Evolutionary conservation across 1,139 yeast species (phyloP).

Genomic region (Geotrichum fermentans): DNA sequence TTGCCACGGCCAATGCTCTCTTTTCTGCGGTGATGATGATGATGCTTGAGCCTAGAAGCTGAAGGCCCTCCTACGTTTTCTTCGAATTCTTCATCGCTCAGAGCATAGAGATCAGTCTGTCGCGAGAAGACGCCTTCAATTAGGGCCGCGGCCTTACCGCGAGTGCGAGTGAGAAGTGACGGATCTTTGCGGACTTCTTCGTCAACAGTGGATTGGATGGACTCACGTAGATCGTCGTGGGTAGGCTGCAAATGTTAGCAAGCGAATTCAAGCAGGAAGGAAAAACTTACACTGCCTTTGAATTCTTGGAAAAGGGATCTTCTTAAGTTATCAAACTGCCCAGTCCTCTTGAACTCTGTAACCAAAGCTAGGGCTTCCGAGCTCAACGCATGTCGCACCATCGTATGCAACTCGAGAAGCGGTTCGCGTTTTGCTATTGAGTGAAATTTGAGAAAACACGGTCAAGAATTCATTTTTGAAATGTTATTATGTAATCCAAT

Average conservation of each 20-base stretch:
- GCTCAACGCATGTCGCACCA: slow-evolving; percentile 7
- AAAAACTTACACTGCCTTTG: slow-evolving; percentile 29
- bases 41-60: slow-evolving; percentile 3
- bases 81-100: slow-evolving; percentile 2
- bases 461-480: not conserved
- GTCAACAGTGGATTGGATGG: slow-evolving; percentile 31
- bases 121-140: slow-evolving; percentile 32
- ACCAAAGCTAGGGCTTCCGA: slow-evolving; percentile 22
- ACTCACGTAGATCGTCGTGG: slow-evolving; percentile 24
- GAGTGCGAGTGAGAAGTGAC: slow-evolving; percentile 28
- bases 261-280: not conserved
- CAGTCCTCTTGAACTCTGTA: slow-evolving; percentile 32
- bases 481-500: not conserved
- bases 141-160: slow-evolving; percentile 33
- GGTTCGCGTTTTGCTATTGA: too few relatives aligned
- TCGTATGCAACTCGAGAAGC: not conserved
- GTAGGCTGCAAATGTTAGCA: slow-evolving; percentile 23
- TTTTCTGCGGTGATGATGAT: not conserved
- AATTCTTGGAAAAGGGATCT: slow-evolving; percentile 30
- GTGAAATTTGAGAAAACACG: not conserved
- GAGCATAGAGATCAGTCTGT: slow-evolving; percentile 21
- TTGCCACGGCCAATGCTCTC: not conserved
- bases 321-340: slow-evolving; percentile 33
- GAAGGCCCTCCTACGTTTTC: not conserved
- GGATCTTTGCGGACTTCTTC: slow-evolving; percentile 30